Evolutionary conservation across 805 yeast genomes (phyloP), one percentile per base, ranked within the genome.

Genomic region (Grigorovia jiainica): DNA sequence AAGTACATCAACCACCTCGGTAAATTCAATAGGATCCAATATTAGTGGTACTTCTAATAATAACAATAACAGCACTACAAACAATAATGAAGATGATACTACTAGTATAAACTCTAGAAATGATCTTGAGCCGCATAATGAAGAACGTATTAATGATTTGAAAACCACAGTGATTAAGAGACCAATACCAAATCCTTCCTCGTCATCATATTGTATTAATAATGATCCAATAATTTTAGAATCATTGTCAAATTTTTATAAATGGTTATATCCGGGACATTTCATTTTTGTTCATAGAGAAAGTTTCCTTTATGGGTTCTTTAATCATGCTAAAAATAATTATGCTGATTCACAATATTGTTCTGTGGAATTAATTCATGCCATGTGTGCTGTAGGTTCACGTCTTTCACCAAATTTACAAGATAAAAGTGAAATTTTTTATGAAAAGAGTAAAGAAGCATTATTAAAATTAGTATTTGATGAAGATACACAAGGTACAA

Each of bases 261-360:
- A 68, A n/a, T 77, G 81, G 79, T 72, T 75, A 46, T 78, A 78
- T 47, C 83, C 83, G 3, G 83, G 78, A 46, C 70, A 75, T 47
- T 75, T 75, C 50, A 68, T 74, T 63, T 78, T 76, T 49, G 68
- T 78, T n/a, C 78, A 74, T 51, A 61, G 84, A 44, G 85, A 78
- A 48, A 75, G 79, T 13, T 78, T 78, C 50, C 58, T 78, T 23
- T 66, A 67, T 39, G 84, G 79, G 42, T 77, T 78, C 54, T 77
- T 76, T 55, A 68, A 74, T 50, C 79, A 80, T 23, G 70, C 69
- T 17, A 64, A 68, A 16, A 64, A 68, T 46, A 49, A 59, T 34
- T 61, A 63, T 32, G 55, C 51, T 18, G 58, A 57, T 39, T 66
- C 71, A 34, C 63, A 72, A 33, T 78, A 77, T 55, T 78, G 83